Conservation (phyloP, 78 protist species). For the Cyanophora paradoxa region DNA sequence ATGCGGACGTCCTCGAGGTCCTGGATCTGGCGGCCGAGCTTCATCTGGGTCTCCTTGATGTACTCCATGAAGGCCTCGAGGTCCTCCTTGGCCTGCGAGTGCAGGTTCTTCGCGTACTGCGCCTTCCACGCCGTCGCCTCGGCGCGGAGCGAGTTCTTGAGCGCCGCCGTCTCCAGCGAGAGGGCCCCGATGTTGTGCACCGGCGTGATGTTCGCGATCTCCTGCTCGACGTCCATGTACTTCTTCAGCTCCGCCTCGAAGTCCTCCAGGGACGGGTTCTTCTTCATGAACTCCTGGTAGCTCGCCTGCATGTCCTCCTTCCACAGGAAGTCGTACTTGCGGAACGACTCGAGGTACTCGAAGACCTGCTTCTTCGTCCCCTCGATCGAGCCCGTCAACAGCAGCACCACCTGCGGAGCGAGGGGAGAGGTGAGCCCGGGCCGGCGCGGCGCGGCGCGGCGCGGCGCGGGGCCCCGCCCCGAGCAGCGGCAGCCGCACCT, state of each 20-base stretch:
- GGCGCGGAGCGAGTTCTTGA: conserved; percentile 37
- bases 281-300: conserved; percentile 34
- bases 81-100: conserved; percentile 28
- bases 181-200: conserved; percentile 42
- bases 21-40: conserved; percentile 23
- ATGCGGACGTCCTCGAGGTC: conserved; percentile 36
- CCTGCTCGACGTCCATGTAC: conserved; percentile 31
- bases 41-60: conserved; percentile 19
- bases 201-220: conserved; percentile 16
- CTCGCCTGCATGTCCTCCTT: conserved; percentile 22
- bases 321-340: conserved; percentile 54
- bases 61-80: conserved; percentile 8
- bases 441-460: background rate
- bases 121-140: conserved; percentile 67
- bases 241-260: conserved; percentile 40
- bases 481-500: conserved; percentile 31
- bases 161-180: conserved; percentile 33
- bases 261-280: conserved; percentile 47
- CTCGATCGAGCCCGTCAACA: conserved; percentile 45
- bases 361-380: conserved; percentile 47
- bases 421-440: background rate
- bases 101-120: conserved; percentile 48
- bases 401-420: conserved; percentile 7
- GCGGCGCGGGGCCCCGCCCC: background rate
- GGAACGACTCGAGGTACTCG: conserved; percentile 38